Conservation (phyloP, 2,329 filamentous ascomycete species). For the Phialophora tarda region DNA sequence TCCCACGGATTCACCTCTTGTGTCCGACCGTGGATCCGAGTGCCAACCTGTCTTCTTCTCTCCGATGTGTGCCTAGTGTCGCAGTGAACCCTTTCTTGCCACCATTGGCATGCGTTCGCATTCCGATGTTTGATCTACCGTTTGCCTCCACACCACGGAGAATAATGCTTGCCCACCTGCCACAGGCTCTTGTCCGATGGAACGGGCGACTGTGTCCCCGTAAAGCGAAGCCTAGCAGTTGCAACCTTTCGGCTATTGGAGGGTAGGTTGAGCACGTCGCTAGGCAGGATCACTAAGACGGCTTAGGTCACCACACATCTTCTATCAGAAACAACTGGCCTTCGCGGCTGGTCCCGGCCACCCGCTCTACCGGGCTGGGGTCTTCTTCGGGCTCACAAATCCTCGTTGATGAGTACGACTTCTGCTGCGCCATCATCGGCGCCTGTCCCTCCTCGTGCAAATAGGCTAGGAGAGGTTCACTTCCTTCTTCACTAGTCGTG, state of each 20-base stretch:
- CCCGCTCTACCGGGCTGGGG: conserved; percentile 20
- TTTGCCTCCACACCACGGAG: conserved; percentile 23
- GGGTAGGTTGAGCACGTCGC: neutral
- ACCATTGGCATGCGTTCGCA: conserved; percentile 8
- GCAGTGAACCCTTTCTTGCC: conserved; percentile 11
- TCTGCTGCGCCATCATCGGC: conserved; percentile 27
- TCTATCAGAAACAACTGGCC: conserved; percentile 17
- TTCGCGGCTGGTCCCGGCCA: conserved; percentile 25
- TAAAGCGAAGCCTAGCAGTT: neutral
- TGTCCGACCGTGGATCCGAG: conserved; percentile 7
- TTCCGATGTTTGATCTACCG: neutral
- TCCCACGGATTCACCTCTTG: conserved; percentile 3
- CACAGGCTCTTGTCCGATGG: conserved; percentile 9
- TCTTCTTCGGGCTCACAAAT: conserved; percentile 3
- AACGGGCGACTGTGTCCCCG: conserved; percentile 17
- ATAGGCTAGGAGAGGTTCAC: conserved; percentile 15
- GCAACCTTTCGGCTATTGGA: conserved; percentile 12
- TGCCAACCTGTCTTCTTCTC: neutral
- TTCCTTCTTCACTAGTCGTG: conserved; percentile 20
- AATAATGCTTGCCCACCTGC: conserved; percentile 7
- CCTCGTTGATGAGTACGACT: conserved; percentile 15
- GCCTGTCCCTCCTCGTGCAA: conserved; percentile 23
- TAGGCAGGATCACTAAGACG: conserved; percentile 21
- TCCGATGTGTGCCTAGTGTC: conserved; percentile 4
- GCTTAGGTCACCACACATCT: conserved; percentile 9